phyloP scores from a whole-genome alignment of 495 filamentous ascomycete species.

The Aspergillus nidulans region DNA sequence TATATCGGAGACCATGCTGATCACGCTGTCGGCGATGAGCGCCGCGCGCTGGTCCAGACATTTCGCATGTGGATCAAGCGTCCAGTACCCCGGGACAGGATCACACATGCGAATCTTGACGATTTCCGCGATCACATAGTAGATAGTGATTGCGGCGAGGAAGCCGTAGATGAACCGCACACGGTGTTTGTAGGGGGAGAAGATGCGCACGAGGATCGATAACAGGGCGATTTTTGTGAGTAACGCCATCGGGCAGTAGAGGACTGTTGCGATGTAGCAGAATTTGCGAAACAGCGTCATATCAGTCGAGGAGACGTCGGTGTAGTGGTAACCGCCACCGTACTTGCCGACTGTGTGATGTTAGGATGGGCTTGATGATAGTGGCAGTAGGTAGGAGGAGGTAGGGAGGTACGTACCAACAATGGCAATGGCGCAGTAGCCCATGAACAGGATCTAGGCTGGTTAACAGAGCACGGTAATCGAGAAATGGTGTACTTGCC shows the following conservation, averaged over 20 bases:
- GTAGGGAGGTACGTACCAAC: constrained; percentile 22
- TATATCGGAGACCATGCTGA: constrained; percentile 43
- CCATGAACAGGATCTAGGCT: constrained; percentile 31
- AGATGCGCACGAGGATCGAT: constrained; percentile 44
- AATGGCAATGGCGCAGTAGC: constrained; percentile 34
- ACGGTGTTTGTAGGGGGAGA: constrained; percentile 37
- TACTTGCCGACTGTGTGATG: constrained; percentile 27
- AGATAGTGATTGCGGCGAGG: constrained; percentile 37
- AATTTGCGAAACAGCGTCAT: constrained; percentile 33
- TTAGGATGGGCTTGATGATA: constrained; percentile 1
- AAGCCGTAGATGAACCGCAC: constrained; percentile 41
- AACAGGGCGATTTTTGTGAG: constrained; percentile 46
- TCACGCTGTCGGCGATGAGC: constrained; percentile 44
- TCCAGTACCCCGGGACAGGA: constrained; percentile 33
- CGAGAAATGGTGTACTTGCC: constrained; percentile 19
- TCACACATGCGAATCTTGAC: constrained; percentile 38
- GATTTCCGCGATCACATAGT: constrained; percentile 31
- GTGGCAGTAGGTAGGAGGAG: too few relatives aligned
- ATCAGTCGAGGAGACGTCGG: constrained; percentile 18
- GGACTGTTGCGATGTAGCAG: constrained; percentile 38
- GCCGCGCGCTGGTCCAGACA: constrained; percentile 43
- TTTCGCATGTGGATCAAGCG: constrained; percentile 7
- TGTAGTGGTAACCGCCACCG: constrained; percentile 35
- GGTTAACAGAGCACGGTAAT: neutral
- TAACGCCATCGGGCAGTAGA: constrained; percentile 48